These are phyloP conservation scores for Chytriomyces confervae DNA, from an alignment of 192 early-diverging fungal genomes.

Conservation along the genomic window DNA sequence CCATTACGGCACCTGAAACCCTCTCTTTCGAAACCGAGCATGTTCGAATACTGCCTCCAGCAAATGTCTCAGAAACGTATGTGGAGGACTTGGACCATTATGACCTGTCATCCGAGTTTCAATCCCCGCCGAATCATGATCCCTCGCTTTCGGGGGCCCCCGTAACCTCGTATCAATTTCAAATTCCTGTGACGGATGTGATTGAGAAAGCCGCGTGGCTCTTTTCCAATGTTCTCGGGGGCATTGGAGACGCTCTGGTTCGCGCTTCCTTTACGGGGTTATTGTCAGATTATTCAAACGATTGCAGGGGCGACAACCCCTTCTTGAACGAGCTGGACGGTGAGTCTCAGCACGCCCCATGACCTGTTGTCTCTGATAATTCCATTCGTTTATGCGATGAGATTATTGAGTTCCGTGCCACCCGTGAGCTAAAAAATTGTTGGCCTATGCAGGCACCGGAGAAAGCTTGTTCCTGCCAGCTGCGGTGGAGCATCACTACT, in stretches of 20 bases:
- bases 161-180: not conserved
- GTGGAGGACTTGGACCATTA: not conserved
- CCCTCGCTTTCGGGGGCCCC: not conserved
- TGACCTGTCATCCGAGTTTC: not conserved
- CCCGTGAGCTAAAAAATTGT: not conserved
- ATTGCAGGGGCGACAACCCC: not conserved
- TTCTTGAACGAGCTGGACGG: not conserved
- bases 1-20: no score
- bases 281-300: not conserved
- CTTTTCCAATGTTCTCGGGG: not conserved
- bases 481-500: not conserved
- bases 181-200: not conserved
- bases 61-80: not conserved
- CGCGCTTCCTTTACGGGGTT: not conserved
- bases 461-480: not conserved
- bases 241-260: not conserved
- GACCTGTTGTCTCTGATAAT: not conserved
- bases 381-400: not conserved
- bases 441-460: not conserved
- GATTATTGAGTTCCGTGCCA: no score
- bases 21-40: not conserved
- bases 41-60: not conserved
- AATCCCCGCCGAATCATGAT: not conserved
- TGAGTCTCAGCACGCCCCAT: not conserved
- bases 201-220: not conserved